Evolutionary conservation across 441 rosid species (phyloP), one percentile per base, ranked within the genome.

Genomic region (Euphorbia schlechtendalii): DNA sequence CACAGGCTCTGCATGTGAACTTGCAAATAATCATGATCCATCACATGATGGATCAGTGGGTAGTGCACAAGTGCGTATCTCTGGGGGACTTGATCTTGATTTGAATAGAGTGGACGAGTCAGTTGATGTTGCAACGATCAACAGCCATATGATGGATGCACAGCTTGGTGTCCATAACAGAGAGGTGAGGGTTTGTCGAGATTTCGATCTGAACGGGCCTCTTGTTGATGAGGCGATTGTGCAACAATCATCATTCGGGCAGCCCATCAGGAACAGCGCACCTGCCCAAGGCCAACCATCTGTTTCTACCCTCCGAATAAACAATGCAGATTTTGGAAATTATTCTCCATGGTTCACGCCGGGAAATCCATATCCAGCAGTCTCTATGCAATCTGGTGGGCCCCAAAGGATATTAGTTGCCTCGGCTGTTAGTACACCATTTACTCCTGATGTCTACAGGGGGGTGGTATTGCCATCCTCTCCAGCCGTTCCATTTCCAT

Each of bases 191-290:
- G 71, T 71, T 12, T 74, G 63, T 67, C 81, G 87, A 71, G 93
- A 86, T 67, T 88, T 93, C 53, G 99, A 93, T 76, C 74, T 93
- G 85, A 93, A 93, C 82, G 99, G 97, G 36, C 99, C 98, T 10
- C 71, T 72, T 64, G 75, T 62, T 59, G 97, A 88, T 74, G 97
- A 90, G 61, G 69, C 27, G 41, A 59, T 41, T 64, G 73, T 69
- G 7, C 97, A 88, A 43, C 76, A 87, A 65, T 78, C 85, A 8
- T 38, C 70, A 14, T 73, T 79, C 45, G 71, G 68, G 59, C 95
- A 80, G 74, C 80, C 80, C 20, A 22, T 72, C n/a, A 83, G 82
- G 73, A 82, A 64, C 60, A 76, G 72, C 66, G 43, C 73, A 51
- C 74, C 78, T 30, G 9, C 25, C 8, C 25, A 57, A 52, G 65